Evolutionary conservation across 2,329 filamentous ascomycete genomes (phyloP).

Genomic region (Beauveria asiatica): DNA sequence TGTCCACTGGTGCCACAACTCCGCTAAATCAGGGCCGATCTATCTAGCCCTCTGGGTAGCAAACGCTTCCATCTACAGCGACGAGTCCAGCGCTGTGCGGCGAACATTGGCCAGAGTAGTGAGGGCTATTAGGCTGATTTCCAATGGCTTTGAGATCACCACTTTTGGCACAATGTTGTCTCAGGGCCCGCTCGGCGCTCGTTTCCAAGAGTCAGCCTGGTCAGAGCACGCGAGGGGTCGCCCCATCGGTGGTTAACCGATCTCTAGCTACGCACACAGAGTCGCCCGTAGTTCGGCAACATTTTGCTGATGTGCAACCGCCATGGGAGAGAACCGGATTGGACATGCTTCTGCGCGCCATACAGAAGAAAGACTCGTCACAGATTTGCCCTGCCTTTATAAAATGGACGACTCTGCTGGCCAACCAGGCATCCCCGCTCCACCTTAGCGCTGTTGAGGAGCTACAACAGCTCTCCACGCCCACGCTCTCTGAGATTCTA

Average conservation of each 20-base stretch:
- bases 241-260: slow-evolving; percentile 17
- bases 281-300: not conserved
- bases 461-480: slow-evolving; percentile 36
- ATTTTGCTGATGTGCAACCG: slow-evolving; percentile 11
- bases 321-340: slow-evolving; percentile 15
- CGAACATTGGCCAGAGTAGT: not conserved
- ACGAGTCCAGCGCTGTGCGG: not conserved
- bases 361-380: slow-evolving; percentile 21
- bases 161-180: slow-evolving; percentile 17
- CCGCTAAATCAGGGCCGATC: not conserved
- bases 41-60: not conserved
- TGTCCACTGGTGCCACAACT: slow-evolving; percentile 5
- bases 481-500: slow-evolving; percentile 56
- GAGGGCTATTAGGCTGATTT: not conserved
- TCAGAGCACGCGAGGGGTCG: slow-evolving; percentile 15
- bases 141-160: slow-evolving; percentile 23
- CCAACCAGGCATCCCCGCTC: slow-evolving; percentile 13
- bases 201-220: slow-evolving; percentile 13
- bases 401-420: slow-evolving; percentile 20
- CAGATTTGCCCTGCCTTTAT: slow-evolving; percentile 20
- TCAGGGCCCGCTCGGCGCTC: slow-evolving; percentile 3
- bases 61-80: not conserved
- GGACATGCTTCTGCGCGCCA: slow-evolving; percentile 21
- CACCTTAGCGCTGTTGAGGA: slow-evolving; percentile 22
- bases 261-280: slow-evolving; percentile 18